Base-by-base conservation (phyloP, 345 rosid species). In the Atalantia buxifolia region DNA sequence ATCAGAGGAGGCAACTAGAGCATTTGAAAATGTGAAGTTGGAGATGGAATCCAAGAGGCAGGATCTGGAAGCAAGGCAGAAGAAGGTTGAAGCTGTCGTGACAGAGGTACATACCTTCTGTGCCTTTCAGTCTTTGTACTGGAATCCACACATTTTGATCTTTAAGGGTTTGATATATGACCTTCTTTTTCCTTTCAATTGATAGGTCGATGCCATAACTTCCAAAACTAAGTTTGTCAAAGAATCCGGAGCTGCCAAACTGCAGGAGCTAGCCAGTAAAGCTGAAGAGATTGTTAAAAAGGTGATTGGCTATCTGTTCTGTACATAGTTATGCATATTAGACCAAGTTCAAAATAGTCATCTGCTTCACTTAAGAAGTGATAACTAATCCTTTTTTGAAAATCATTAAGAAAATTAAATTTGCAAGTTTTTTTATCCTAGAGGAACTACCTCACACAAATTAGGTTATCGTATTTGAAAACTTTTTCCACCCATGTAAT, bases 21-120 rank as follows among this genome's bases (percentile, higher is more conserved):
- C 90, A 42, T 50, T 84, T n/a, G 86, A 86, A 75, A 85, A 80
- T 53, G 60, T 87, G 72, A 91, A 90, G 85, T 40, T 79, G 75
- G 89, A 90, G 69, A 87, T 88, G 38, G 93, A 89, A 82, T 90
- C 93, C 56, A 85, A 38, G 86, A 92, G 89, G 86, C 84, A 24
- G 59, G 88, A 90, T 40, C 92, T 96, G 76, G 91, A 92, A 82
- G 83, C 81, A 75, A 90, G 97, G 75, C 98, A 93, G 82, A 87
- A 74, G 81, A 84, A 90, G 75, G 90, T 94, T 66, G 98, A 91
- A 87, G 84, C 89, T 82, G 81, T 92, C 18, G 81, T 94, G 59
- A 87, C 89, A 69, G 89, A 86, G 94, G 99, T 92, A 87, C 27
- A 75, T 59, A 86, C n/a, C 76, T 59, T 64, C 6, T 3, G 22